Evolutionary conservation across 768 basidiomycete genomes (phyloP), one percentile per base, ranked within the genome.

Genomic region (Coprinellus aureogranulatus): DNA sequence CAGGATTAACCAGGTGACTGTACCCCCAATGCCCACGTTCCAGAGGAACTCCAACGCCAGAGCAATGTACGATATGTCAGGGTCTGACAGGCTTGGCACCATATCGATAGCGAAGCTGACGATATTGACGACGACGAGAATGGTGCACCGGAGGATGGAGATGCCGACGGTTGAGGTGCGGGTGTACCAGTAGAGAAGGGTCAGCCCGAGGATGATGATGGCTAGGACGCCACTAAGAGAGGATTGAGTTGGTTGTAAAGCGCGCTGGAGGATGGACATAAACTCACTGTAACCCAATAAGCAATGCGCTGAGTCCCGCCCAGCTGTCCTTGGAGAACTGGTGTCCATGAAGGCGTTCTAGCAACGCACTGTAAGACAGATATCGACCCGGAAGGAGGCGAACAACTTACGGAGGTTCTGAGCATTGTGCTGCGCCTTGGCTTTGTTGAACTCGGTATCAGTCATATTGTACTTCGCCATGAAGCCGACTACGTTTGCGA

Each of bases 161-260:
- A 77, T 68, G 3, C 68, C 68, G 12, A 66, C 66, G 0, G 70
- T 75, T 1, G 73, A 70, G 34, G 60, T 65, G 23, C 70, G 67
- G 1, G 70, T 69, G 52, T 64, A 74, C 73, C 74, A 76, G 53
- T 76, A 76, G 45, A 66, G 57, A 45, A 67, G 41, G 8, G 63
- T 55, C 3, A 73, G 59, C 22, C 64, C 3, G 8, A 44, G 44
- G 4, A 46, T 45, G n/a, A 63, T 4, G 18, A 56, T 11, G 22
- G 44, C 27, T 25, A 69, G 27, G 3, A 53, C 45, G 2, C 40
- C 2, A 9, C 72, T 72, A 34, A n/a, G n/a, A n/a, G n/a, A n/a
- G n/a, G 1, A 9, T 8, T 31, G 31, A 30, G 14, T n/a, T 10
- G 2, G 12, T 10, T 1, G 23, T 23, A 26, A 5, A 1, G 20